A percentile compares a stretch with the other conserved stretches of the same genome.
These are phyloP conservation scores for Heteromeles arbutifolia DNA, from an alignment of 306 rosid genomes.

Conservation along the genomic window DNA sequence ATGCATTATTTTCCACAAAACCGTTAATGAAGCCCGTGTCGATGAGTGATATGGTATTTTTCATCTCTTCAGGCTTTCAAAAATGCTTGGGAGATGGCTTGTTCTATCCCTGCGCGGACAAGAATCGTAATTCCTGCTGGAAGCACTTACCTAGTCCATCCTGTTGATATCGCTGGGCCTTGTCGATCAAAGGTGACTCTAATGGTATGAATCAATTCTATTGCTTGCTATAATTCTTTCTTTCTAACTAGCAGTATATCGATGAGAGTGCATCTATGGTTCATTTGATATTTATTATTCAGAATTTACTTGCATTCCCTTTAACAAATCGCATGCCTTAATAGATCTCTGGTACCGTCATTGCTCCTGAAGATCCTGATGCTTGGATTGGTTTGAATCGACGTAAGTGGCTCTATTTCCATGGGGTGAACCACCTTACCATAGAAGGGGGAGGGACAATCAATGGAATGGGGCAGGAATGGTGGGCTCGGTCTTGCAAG, in stretches of 20 bases:
- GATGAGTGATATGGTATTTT: not conserved
- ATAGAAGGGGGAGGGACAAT: slow-evolving; percentile 73
- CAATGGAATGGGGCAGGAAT: slow-evolving; percentile 80
- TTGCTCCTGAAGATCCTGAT: slow-evolving; percentile 68
- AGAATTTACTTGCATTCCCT: not conserved
- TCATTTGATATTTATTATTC: not conserved
- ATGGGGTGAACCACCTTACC: slow-evolving; percentile 62
- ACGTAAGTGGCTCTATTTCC: slow-evolving; percentile 71
- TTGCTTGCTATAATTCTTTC: not conserved
- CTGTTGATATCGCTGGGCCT: slow-evolving; percentile 65
- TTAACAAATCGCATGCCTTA: slow-evolving; percentile 7
- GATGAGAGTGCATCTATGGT: not conserved
- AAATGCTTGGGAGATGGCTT: slow-evolving; percentile 61
- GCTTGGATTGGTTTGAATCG: slow-evolving; percentile 53
- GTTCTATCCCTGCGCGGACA: slow-evolving; percentile 37
- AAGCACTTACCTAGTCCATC: slow-evolving; percentile 50
- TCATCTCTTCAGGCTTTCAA: slow-evolving; percentile 49
- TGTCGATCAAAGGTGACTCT: slow-evolving; percentile 66
- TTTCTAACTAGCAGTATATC: not conserved
- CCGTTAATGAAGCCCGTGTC: not conserved
- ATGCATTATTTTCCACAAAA: not conserved
- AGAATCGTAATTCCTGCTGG: slow-evolving; percentile 44
- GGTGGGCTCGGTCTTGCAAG: slow-evolving; percentile 96
- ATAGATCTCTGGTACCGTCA: slow-evolving; percentile 63
- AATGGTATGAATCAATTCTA: slow-evolving; percentile 34